These are phyloP conservation scores for Alternaria panax DNA, from an alignment of 2,329 filamentous ascomycete species.

Conservation along the genomic window DNA sequence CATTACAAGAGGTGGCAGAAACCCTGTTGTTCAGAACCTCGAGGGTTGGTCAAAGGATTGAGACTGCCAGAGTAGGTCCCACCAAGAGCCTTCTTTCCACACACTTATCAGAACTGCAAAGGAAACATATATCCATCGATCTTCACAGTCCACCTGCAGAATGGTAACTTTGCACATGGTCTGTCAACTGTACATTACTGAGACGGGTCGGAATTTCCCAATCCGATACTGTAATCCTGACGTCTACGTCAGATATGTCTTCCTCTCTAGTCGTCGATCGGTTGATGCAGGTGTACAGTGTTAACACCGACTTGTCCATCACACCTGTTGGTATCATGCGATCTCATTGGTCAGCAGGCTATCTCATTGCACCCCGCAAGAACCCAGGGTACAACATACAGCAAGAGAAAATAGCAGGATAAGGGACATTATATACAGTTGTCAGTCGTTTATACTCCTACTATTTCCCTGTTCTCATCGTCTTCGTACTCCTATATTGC, in stretches of 20 bases:
- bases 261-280: not conserved
- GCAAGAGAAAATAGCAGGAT: not conserved
- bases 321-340: slow-evolving; percentile 13
- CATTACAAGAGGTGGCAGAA: slow-evolving; percentile 67
- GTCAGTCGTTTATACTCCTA: not conserved
- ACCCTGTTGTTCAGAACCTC: slow-evolving; percentile 69
- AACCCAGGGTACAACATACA: not conserved
- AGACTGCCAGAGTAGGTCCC: slow-evolving; percentile 5
- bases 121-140: not conserved
- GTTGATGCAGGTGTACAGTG: not conserved
- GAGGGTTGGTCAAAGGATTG: slow-evolving; percentile 61
- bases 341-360: slow-evolving; percentile 15
- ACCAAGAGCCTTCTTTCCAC: not conserved
- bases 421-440: not conserved
- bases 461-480: not conserved
- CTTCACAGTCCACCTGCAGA: not conserved
- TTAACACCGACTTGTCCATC: not conserved
- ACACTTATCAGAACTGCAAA: not conserved
- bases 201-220: not conserved
- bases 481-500: not conserved
- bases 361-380: not conserved
- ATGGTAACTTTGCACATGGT: not conserved
- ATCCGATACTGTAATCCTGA: not conserved
- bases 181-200: not conserved
- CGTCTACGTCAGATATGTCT: not conserved